These are phyloP conservation scores for Neurospora africana DNA, from an alignment of 495 filamentous ascomycete species.

Conservation along the genomic window DNA sequence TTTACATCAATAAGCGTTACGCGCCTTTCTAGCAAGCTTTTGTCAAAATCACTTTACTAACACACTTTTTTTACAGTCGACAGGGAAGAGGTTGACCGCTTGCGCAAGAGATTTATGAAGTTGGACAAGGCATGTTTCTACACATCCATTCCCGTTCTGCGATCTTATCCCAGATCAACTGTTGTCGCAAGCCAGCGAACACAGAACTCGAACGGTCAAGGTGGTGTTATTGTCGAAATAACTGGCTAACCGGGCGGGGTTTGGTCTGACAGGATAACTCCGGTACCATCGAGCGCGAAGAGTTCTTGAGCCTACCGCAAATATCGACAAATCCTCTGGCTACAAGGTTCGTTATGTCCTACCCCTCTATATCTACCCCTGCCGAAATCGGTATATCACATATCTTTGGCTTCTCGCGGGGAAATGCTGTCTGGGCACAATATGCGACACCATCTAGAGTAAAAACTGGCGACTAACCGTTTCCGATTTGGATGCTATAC, in stretches of 20 bases:
- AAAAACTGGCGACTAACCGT: not conserved
- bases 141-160: not conserved
- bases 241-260: not conserved
- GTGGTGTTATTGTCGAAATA: not conserved
- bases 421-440: not conserved
- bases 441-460: not conserved
- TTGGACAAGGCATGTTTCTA: conserved; percentile 69
- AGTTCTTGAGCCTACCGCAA: conserved; percentile 94
- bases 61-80: conserved; percentile 54
- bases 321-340: conserved; percentile 97
- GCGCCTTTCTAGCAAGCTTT: not conserved
- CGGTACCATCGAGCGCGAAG: conserved; percentile 95
- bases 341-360: conserved; percentile 53
- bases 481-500: not conserved
- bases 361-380: not conserved
- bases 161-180: not conserved
- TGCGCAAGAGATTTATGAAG: conserved; percentile 98
- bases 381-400: not conserved
- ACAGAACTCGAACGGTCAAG: not conserved
- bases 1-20: not conserved
- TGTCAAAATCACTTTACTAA: not conserved
- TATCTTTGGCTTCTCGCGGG: not conserved
- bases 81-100: conserved; percentile 86
- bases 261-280: conserved; percentile 66
- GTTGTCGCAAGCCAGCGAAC: not conserved